Evolutionary conservation across 2,329 filamentous ascomycete species (phyloP), one percentile per base, ranked within the genome.

Genomic region (Microsporum audouinii): DNA sequence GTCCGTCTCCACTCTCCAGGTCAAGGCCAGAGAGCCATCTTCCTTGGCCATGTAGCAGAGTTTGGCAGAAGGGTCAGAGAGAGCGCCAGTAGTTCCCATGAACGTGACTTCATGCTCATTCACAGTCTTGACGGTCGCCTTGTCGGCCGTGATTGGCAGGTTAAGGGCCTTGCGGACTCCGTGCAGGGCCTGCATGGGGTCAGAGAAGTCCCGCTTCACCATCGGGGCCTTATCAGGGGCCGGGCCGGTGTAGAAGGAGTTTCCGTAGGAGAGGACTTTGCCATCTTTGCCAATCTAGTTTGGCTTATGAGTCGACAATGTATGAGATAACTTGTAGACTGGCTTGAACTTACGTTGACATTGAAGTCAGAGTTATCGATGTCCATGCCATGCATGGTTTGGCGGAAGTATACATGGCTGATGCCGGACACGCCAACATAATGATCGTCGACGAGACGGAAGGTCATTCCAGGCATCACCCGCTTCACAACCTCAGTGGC

Each of bases 361-460:
- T 63, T 63, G 58, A 63, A 62, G 43, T 63, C 62, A 36, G 60
- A 53, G 51, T 63, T 63, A 31, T 63, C 62, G 41, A 63, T 43
- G 51, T 63, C 62, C 23, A 63, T 43, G 5, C 62, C 62, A 12
- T 63, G 57, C 43, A 62, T 33, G n/a, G 62, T 63, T 34, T 63
- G 62, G 53, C 60, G 60, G 58, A 63, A 60, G 53, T 60, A 49
- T 10, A 63, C 58, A 34, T 63, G 62, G 31, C 51, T 60, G n/a
- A 63, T 57, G 31, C 62, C 62, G 14, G 61, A 62, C 31, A 33
- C 27, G 6, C 62, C 62, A 34, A 63, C 58, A 31, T 63, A 63
- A 27, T 63, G 62, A 47, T 63, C 62, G 27, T 62, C 55, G 27
- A 60, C 53, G 3, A 63, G 57, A 23, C 62, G 60, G 57, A 60